phyloP scores from a whole-genome alignment of 2,329 filamentous ascomycete species.

The Aspergillus nomiae region DNA sequence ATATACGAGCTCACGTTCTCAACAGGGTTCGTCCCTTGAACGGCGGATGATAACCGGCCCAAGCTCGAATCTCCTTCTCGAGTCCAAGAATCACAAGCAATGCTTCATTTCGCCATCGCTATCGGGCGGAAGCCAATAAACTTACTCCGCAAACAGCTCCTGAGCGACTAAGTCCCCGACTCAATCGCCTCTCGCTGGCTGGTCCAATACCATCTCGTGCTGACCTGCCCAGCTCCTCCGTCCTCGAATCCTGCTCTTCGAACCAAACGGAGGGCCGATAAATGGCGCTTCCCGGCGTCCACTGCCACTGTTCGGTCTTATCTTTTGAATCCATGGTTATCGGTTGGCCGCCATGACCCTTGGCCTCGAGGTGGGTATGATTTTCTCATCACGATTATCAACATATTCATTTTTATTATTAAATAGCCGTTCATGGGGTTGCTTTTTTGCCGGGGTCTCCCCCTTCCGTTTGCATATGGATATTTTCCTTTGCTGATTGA shows the following conservation, averaged over 20 bases:
- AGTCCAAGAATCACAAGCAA: constrained; percentile 3
- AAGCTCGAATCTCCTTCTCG: not conserved
- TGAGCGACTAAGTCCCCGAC: not conserved
- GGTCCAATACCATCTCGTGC: constrained; percentile 12
- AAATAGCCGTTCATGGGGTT: not conserved
- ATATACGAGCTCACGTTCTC: not conserved
- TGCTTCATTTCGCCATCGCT: not conserved
- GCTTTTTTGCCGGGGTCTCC: not conserved
- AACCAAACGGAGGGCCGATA: not conserved
- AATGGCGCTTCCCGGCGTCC: not conserved
- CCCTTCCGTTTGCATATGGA: not conserved
- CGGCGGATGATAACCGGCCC: not conserved
- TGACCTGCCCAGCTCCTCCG: constrained; percentile 3
- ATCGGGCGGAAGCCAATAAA: not conserved
- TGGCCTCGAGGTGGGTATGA: not conserved
- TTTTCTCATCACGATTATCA: not conserved
- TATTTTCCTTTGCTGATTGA: not conserved
- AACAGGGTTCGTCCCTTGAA: not conserved
- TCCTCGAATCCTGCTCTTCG: not conserved
- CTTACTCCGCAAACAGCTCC: constrained; percentile 6
- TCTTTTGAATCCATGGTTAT: constrained; percentile 2
- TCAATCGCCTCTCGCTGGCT: constrained; percentile 19
- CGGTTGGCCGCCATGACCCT: not conserved
- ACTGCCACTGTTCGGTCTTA: not conserved
- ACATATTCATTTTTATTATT: not conserved